Base-by-base conservation (phyloP, 2,329 filamentous ascomycete species). In the Endothia cerciana region DNA sequence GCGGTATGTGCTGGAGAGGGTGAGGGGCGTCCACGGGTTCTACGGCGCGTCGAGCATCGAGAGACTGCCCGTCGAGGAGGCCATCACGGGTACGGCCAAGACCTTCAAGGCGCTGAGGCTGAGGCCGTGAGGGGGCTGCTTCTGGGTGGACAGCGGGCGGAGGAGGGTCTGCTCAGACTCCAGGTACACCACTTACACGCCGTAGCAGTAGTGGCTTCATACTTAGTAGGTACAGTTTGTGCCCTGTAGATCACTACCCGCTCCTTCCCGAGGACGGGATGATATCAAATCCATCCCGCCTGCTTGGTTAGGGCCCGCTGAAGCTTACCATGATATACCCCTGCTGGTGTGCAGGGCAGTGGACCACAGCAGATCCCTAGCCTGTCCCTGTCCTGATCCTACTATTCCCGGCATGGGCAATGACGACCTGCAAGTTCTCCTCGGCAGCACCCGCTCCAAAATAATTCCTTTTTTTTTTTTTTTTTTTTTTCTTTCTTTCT, bases 21-120 rank as follows among this genome's bases (percentile, higher is more conserved):
- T 87, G 0, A 82, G 80, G 47, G 89, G 88, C 0, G 78, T 91
- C n/a, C 88, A 91, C 76, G 89, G 89, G 0, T 91, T 92, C 74
- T 91, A 87, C 71, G 89, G 89, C 0, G 89, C 89, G 13, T 90
- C 87, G 68, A 87, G 85, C 63, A 89, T 91, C 85, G 89, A 91
- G 75, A 78, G 89, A 53, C 75, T 91, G 68, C 89, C 89, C 0
- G 89, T 91, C 13, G 89, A 91, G 73, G 78, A 83, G 66, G 89
- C 89, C 0, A 90, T 91, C 64, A 85, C 77, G 10, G 71, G 77
- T 8, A 78, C 79, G 56, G 80, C 77, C 36, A 77, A 71, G 71
- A 65, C 28, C 3, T 78, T 78, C 55, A 78, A 78, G 70, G 71
- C 33, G 41, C 36, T 68, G 6, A 62, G 60, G 30, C 45, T 62